Conservation (phyloP, 2,329 filamentous ascomycete species). For the Botrytis paeoniae region DNA sequence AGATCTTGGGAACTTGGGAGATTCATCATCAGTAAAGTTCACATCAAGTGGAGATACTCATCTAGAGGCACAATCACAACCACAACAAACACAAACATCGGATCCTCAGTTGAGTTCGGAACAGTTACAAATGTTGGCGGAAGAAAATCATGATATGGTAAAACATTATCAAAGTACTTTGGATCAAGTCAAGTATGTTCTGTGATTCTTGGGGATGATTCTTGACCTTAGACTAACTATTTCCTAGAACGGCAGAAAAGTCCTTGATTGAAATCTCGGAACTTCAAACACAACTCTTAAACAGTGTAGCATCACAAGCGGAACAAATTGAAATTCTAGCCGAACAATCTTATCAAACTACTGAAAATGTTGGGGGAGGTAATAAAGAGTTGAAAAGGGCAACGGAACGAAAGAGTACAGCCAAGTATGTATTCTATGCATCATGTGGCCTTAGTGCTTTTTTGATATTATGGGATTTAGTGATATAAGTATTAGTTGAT, state of each 20-base stretch:
- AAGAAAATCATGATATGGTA: slow-evolving; percentile 89
- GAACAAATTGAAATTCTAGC: slow-evolving; percentile 89
- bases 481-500: slow-evolving; percentile 45
- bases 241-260: slow-evolving; percentile 73
- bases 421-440: slow-evolving; percentile 77
- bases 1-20: slow-evolving; percentile 33
- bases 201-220: not conserved
- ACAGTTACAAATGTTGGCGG: slow-evolving; percentile 88
- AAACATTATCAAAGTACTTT: slow-evolving; percentile 92
- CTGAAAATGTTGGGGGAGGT: slow-evolving; percentile 81
- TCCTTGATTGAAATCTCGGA: slow-evolving; percentile 91
- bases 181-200: slow-evolving; percentile 80
- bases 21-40: slow-evolving; percentile 25
- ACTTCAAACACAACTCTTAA: slow-evolving; percentile 82
- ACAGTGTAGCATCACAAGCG: slow-evolving; percentile 80
- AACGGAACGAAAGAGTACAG: slow-evolving; percentile 66
- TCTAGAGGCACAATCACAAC: slow-evolving; percentile 27
- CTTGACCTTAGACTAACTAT: slow-evolving; percentile 21
- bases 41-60: slow-evolving; percentile 22
- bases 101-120: slow-evolving; percentile 61
- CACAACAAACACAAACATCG: slow-evolving; percentile 30
- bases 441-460: slow-evolving; percentile 72
- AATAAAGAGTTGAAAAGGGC: slow-evolving; percentile 91
- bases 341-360: slow-evolving; percentile 74
- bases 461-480: slow-evolving; percentile 73